phyloP scores from a whole-genome alignment of 2,329 filamentous ascomycete species.

The Penicillium freii region DNA sequence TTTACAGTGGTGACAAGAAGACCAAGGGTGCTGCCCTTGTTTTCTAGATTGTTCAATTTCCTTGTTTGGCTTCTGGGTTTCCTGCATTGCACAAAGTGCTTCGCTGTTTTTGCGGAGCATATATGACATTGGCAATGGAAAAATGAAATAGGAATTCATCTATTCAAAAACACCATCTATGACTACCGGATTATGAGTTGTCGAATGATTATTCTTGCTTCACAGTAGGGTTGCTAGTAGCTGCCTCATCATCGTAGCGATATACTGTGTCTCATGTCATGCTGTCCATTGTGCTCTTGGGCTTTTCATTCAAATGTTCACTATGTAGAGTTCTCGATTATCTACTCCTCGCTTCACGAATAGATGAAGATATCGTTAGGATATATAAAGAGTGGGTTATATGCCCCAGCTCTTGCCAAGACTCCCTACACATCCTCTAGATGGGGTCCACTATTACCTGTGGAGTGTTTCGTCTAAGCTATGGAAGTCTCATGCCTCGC shows the following conservation, averaged over 20 bases:
- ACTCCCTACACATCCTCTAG: neutral
- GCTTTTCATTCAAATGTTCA: neutral
- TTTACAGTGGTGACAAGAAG: constrained; percentile 98
- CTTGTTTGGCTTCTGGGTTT: constrained; percentile 45
- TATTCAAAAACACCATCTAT: constrained; percentile 37
- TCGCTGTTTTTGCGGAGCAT: constrained; percentile 33
- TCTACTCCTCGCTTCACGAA: neutral
- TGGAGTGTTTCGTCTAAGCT: neutral
- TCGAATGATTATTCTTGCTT: constrained; percentile 4
- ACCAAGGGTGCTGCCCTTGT: constrained; percentile 99
- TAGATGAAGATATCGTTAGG: neutral
- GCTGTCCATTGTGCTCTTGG: no score
- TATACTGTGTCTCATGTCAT: neutral
- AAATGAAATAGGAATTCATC: constrained; percentile 45
- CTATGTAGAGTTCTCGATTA: neutral
- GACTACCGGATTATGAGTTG: constrained; percentile 38
- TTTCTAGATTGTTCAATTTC: constrained; percentile 70
- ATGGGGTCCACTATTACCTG: neutral
- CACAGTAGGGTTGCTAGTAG: constrained; percentile 4
- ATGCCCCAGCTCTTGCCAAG: neutral
- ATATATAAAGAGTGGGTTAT: neutral
- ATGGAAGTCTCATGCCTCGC: neutral
- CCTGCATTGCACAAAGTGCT: constrained; percentile 39
- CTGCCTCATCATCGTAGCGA: neutral
- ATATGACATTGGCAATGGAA: constrained; percentile 43